phyloP scores from a whole-genome alignment of 495 filamentous ascomycete species.

The Neurospora africana region DNA sequence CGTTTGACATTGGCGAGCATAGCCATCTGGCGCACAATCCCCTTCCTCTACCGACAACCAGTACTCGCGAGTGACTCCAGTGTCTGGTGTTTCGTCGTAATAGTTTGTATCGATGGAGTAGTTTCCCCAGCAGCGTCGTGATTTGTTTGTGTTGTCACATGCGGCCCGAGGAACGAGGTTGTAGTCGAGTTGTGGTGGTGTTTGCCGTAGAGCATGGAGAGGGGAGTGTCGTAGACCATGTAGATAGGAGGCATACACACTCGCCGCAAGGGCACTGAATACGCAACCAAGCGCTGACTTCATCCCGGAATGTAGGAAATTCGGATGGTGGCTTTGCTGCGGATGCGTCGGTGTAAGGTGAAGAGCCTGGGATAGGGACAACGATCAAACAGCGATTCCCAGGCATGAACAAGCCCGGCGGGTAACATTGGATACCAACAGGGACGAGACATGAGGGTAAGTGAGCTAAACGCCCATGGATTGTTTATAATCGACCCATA shows the following conservation, averaged over 20 bases:
- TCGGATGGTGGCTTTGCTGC: neutral
- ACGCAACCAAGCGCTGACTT: neutral
- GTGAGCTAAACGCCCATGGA: neutral
- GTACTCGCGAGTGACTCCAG: constrained; percentile 4
- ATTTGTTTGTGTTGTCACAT: constrained; percentile 8
- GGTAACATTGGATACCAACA: neutral
- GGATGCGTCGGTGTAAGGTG: neutral
- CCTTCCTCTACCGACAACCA: constrained; percentile 19
- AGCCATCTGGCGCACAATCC: constrained; percentile 37
- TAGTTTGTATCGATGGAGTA: constrained; percentile 16
- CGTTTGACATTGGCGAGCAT: constrained; percentile 38
- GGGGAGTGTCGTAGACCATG: neutral
- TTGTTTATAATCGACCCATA: neutral
- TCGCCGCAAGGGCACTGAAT: neutral
- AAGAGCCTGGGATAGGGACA: neutral
- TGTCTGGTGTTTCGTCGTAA: constrained; percentile 8
- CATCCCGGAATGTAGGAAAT: neutral
- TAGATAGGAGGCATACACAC: neutral
- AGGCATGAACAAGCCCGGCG: neutral
- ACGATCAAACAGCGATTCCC: neutral
- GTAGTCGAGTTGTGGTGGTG: neutral
- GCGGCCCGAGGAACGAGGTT: neutral
- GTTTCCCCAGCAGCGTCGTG: constrained; percentile 15
- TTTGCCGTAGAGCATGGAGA: neutral
- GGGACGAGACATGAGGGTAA: neutral